phyloP scores from a whole-genome alignment of 129 eudicot genomes.

The Tagetes patula region DNA sequence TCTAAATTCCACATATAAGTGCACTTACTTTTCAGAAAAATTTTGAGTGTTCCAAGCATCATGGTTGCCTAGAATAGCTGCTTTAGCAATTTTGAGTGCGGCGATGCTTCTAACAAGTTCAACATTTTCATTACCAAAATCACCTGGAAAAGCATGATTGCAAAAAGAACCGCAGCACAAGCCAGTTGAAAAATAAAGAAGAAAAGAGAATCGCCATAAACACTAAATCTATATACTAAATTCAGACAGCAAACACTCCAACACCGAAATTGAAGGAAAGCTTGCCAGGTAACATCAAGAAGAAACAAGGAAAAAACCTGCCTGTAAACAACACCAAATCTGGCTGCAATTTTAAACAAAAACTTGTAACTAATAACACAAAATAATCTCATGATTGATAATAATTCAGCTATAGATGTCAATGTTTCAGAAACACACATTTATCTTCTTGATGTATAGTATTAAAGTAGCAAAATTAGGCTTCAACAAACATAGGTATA shows the following conservation, averaged over 20 bases:
- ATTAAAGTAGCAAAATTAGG: too few species aligned
- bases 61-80: slow-evolving; percentile 84
- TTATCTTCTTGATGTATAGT: not conserved
- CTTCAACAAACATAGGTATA: too few species aligned
- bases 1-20: not conserved
- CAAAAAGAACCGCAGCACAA: slow-evolving; percentile 22
- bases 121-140: slow-evolving; percentile 86
- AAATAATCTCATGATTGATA: slow-evolving; percentile 15
- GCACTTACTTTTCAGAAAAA: slow-evolving; percentile 61
- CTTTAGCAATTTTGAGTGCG: slow-evolving; percentile 62
- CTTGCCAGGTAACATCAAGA: slow-evolving; percentile 32
- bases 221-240: slow-evolving; percentile 10
- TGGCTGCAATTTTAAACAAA: slow-evolving; percentile 70
- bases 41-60: slow-evolving; percentile 76
- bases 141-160: slow-evolving; percentile 53
- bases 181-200: slow-evolving; percentile 14
- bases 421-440: not conserved
- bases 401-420: not conserved
- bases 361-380: slow-evolving; percentile 14
- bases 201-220: slow-evolving; percentile 10
- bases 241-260: not conserved
- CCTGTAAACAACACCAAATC: slow-evolving; percentile 97
- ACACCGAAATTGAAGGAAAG: slow-evolving; percentile 27
- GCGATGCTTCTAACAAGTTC: slow-evolving; percentile 82
- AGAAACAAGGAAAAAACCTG: slow-evolving; percentile 45